Evolutionary conservation across 1,284 basidiomycete genomes (phyloP), one percentile per base, ranked within the genome.

Genomic region (Xerocomus minutiporus): DNA sequence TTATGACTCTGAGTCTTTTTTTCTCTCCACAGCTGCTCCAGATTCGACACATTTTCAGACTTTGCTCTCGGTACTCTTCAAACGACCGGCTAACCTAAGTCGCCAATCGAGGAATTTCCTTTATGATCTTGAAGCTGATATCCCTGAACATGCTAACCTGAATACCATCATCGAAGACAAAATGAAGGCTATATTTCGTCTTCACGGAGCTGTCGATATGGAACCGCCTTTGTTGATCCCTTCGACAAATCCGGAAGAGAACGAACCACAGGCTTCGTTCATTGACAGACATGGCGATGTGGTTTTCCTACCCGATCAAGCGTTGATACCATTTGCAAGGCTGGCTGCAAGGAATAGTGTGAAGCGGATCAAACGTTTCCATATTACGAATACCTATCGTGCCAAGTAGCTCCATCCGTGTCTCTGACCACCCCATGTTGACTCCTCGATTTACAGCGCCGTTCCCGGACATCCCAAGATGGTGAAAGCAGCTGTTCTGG

Each of bases 201-300:
- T 95, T 2, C 94, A 95, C 61, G 95, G 95, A 6, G 93, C 95
- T 0, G 83, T 97, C 2, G 85, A 94, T 59, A 83, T 87, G 66
- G 86, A 91, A 58, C 85, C 93, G 0, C 88, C 93, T 0, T 72
- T 96, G 13, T 74, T 97, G 5, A 82, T 93, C 61, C 95, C 93
- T 11, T 68, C 52, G 2, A 58, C 54, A 13, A 53, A 58, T 40
- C 54, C 60, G 0, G 68, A 61, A 42, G 68, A 71, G 41, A 66
- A 61, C 15, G 58, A 66, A 25, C 80, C 77, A 5, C 80, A 84
- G 26, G 87, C 87, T 0, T 74, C 83, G 2, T 85, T 93, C 60
- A 78, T 94, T n/a, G 91, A 94, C 71, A 75, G 82, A 51, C 85
- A 87, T 50, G 92, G 91, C 2, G 89, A 93, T 57, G 74, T 93